Evolutionary conservation across 495 filamentous ascomycete species (phyloP).

Genomic region (Talaromyces liani): DNA sequence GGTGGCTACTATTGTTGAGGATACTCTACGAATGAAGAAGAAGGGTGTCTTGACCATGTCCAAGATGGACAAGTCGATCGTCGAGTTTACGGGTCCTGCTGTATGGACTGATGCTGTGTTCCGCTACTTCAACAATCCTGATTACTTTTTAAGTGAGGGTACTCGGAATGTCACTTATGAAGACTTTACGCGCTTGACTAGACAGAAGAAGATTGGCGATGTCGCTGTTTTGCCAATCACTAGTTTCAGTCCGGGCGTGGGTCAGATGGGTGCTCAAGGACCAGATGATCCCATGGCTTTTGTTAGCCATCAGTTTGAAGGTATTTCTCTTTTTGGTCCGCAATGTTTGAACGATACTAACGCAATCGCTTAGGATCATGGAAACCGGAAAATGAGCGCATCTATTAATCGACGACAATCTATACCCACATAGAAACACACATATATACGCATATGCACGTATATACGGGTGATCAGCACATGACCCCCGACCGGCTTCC

Average conservation of each 20-base stretch:
- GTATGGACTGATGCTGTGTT: constrained; percentile 94
- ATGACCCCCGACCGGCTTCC: background rate
- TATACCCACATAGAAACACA: background rate
- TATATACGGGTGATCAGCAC: background rate
- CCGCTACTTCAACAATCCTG: constrained; percentile 83
- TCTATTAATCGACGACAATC: background rate
- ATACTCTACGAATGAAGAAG: constrained; percentile 69
- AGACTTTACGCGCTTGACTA: constrained; percentile 83
- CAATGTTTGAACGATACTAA: background rate
- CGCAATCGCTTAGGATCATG: constrained; percentile 52
- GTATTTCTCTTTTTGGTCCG: constrained; percentile 35
- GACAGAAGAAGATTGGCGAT: constrained; percentile 81
- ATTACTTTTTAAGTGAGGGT: constrained; percentile 75
- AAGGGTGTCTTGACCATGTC: constrained; percentile 55
- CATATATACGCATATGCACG: background rate
- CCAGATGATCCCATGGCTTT: constrained; percentile 94
- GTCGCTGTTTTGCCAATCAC: constrained; percentile 93
- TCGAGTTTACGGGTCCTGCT: constrained; percentile 93
- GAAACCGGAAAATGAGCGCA: constrained; percentile 55
- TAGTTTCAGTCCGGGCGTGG: constrained; percentile 91
- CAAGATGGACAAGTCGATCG: constrained; percentile 68
- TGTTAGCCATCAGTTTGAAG: constrained; percentile 95
- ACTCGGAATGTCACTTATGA: constrained; percentile 71
- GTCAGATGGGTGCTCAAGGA: constrained; percentile 88
- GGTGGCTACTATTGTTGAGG: constrained; percentile 75